Evolutionary conservation across 2,329 filamentous ascomycete species (phyloP), one percentile per base, ranked within the genome.

Genomic region (Colletotrichum sp.): DNA sequence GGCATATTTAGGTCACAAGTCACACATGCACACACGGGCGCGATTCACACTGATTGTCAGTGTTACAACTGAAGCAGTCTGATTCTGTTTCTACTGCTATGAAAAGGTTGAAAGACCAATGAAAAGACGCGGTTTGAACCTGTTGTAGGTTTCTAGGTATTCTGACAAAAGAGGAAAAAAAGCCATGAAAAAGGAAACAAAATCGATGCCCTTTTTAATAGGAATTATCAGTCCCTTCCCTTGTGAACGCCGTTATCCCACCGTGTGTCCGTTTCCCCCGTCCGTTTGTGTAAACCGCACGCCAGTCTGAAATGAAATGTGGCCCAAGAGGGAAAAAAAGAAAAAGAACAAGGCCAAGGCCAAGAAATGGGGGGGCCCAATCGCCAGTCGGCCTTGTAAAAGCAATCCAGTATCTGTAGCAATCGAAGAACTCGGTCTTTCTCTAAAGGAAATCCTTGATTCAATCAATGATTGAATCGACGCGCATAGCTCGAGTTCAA

Each of bases 61-160:
- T 48, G 18, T 57, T 67, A 59, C 52, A 28, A 59, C 52, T 24
- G 52, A 43, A 59, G 26, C 52, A 59, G 15, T 36, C 65, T 57
- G 48, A 52, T 59, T 68, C 66, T 60, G 30, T 68, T 30, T 59
- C 66, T 59, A 43, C 32, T 57, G 43, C 43, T 26, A 34, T 5
- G 52, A 39, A 52, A 30, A 24, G 12, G 2, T 21, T 26, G 30
- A 34, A 39, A 34, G 43, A 32, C 21, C 52, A 57, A 48, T 32
- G 6, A 59, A 43, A 59, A 30, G 43, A 59, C 52, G 52, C 48
- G 64, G 15, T 26, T 8, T 71, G 48, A 65, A 71, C 67, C 61
- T 66, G 28, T 48, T 52, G 15, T 43, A 64, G 48, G 60, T 55
- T 60, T 67, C 48, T 74, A 68, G 61, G 72, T 76, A 76, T 76